These are phyloP conservation scores for Blastobotrys apis DNA, from an alignment of 1,139 yeast species.

Conservation along the genomic window DNA sequence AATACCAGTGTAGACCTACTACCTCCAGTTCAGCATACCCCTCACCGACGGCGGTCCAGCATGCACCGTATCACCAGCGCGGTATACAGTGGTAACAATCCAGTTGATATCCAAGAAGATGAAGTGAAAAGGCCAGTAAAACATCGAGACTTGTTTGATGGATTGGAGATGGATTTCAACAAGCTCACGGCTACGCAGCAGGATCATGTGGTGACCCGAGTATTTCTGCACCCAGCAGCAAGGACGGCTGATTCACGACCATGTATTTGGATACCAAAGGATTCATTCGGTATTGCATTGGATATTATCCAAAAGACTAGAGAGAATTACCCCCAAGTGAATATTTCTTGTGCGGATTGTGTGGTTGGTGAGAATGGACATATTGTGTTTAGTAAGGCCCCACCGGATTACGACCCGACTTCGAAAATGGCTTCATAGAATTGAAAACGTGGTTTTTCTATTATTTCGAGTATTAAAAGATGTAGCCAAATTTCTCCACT, in stretches of 20 bases:
- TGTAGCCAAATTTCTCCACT: no score
- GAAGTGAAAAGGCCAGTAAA: background rate
- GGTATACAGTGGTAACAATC: background rate
- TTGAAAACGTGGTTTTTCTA: no score
- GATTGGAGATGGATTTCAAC: slow-evolving; percentile 27
- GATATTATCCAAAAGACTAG: slow-evolving; percentile 31
- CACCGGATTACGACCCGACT: slow-evolving; percentile 17
- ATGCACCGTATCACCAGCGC: background rate
- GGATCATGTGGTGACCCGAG: slow-evolving; percentile 23
- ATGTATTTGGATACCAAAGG: slow-evolving; percentile 36
- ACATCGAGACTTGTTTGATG: slow-evolving; percentile 24
- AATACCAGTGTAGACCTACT: background rate
- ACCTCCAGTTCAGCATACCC: background rate
- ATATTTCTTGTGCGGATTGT: slow-evolving; percentile 22
- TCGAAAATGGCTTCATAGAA: slow-evolving; percentile 8
- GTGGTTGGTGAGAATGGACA: slow-evolving; percentile 11
- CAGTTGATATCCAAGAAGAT: background rate
- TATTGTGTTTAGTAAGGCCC: slow-evolving; percentile 12
- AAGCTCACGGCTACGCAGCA: slow-evolving; percentile 25
- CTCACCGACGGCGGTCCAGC: background rate
- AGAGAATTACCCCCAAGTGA: slow-evolving; percentile 24
- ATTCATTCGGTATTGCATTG: slow-evolving; percentile 31
- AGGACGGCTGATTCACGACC: slow-evolving; percentile 26
- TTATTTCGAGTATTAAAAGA: no score
- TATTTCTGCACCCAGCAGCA: slow-evolving; percentile 32